A percentile compares a stretch with the other conserved stretches of the same genome.
Evolutionary conservation across 768 basidiomycete species (phyloP).

Genomic region (Porphyrellus cyaneotinctus): DNA sequence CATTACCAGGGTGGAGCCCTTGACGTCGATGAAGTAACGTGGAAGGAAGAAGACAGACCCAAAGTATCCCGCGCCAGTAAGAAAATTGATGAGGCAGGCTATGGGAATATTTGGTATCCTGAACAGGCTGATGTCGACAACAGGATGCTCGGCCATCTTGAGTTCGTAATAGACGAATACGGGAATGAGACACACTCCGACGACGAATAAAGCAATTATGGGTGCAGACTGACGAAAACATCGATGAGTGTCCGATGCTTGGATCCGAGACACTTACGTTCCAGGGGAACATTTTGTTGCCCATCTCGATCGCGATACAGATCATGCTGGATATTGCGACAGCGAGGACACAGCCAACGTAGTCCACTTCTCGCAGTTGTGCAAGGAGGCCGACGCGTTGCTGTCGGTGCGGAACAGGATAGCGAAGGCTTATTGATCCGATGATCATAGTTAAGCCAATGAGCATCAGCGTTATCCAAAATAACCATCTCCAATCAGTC

Average conservation of each 20-base stretch:
- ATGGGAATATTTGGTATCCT: slow-evolving; percentile 34
- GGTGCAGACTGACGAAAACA: slow-evolving; percentile 23
- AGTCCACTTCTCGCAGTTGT: slow-evolving; percentile 33
- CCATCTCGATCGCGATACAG: slow-evolving; percentile 37
- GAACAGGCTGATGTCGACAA: slow-evolving; percentile 34
- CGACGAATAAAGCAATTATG: slow-evolving; percentile 27
- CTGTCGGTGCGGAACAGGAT: slow-evolving; percentile 32
- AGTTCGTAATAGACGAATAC: slow-evolving; percentile 35
- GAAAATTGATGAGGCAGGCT: slow-evolving; percentile 35
- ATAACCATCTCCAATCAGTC: slow-evolving; percentile 44
- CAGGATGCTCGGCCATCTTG: slow-evolving; percentile 29
- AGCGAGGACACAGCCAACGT: slow-evolving; percentile 28
- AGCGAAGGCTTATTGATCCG: slow-evolving; percentile 26
- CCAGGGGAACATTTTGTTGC: slow-evolving; percentile 36
- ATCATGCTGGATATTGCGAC: slow-evolving; percentile 35
- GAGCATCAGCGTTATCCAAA: slow-evolving; percentile 39
- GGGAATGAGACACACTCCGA: slow-evolving; percentile 31
- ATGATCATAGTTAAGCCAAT: slow-evolving; percentile 29
- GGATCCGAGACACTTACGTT: slow-evolving; percentile 20
- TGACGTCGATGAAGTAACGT: slow-evolving; percentile 38
- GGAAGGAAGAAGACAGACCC: slow-evolving; percentile 36
- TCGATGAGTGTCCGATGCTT: background rate
- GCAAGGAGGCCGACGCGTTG: slow-evolving; percentile 32
- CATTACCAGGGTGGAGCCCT: slow-evolving; percentile 29
- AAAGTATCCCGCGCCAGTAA: slow-evolving; percentile 37